A percentile compares a stretch with the other conserved stretches of the same genome.
Conservation (phyloP, 2,329 filamentous ascomycete genomes). For the Venturia oleaginea region DNA sequence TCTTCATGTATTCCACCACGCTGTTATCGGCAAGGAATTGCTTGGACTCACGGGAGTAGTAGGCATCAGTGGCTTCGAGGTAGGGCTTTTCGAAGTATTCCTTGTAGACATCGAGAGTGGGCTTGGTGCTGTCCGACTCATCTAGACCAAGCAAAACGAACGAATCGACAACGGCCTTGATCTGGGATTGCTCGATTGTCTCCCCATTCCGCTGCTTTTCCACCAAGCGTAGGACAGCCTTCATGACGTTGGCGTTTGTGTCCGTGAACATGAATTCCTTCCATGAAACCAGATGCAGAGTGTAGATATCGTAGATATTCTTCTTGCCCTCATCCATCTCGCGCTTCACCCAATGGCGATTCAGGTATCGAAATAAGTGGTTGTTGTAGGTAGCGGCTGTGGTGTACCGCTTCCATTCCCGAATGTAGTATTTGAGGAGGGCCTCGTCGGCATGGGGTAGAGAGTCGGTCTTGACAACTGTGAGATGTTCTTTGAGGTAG, state of each 20-base stretch:
- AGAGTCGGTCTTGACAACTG: conserved; percentile 60
- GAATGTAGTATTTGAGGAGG: conserved; percentile 84
- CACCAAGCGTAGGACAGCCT: conserved; percentile 84
- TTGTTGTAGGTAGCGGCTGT: conserved; percentile 95
- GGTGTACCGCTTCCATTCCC: conserved; percentile 93
- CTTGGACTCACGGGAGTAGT: conserved; percentile 87
- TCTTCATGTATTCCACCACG: conserved; percentile 99
- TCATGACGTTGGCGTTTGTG: conserved; percentile 85
- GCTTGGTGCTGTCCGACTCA: conserved; percentile 85
- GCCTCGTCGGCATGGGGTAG: conserved; percentile 81
- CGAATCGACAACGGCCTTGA: conserved; percentile 93
- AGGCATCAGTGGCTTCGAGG: conserved; percentile 70
- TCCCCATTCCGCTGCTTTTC: conserved; percentile 97
- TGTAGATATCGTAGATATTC: conserved; percentile 96
- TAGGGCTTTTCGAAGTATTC: conserved; percentile 90
- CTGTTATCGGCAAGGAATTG: conserved; percentile 94
- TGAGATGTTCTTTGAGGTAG: conserved; percentile 73
- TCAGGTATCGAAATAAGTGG: conserved; percentile 91
- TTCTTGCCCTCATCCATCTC: conserved; percentile 99
- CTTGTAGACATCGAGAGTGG: conserved; percentile 90
- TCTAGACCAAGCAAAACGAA: conserved; percentile 91
- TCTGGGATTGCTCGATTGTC: conserved; percentile 93
- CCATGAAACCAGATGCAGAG: conserved; percentile 91
- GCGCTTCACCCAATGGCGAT: conserved; percentile 96
- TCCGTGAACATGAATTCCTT: conserved; percentile 79